Conservation (phyloP, 176 grass and related monocot species). For the Leersia perrieri region DNA sequence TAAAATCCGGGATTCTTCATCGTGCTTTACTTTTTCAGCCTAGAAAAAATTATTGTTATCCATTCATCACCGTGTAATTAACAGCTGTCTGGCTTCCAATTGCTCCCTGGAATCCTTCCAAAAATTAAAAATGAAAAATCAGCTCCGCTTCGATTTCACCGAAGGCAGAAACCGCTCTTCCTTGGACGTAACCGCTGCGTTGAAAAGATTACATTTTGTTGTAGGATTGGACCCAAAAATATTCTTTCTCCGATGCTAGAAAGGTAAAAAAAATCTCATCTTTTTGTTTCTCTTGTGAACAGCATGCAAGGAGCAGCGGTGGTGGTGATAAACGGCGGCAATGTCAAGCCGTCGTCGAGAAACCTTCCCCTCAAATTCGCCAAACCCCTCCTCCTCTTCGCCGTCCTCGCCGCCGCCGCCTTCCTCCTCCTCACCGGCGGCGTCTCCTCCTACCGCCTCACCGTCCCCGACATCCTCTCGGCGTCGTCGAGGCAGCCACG, state of each 20-base stretch:
- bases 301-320: neutral
- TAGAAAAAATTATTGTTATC: neutral
- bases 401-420: slow-evolving; percentile 28
- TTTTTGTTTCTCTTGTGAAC: neutral
- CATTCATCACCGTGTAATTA: neutral
- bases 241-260: neutral
- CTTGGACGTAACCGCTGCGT: neutral
- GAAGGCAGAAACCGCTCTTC: slow-evolving; percentile 1
- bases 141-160: neutral
- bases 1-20: neutral
- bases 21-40: no score
- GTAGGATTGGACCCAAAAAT: neutral
- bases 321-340: neutral
- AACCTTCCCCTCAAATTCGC: slow-evolving; percentile 28
- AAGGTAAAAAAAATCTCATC: slow-evolving; percentile 8
- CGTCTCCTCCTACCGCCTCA: neutral
- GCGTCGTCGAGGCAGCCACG: neutral
- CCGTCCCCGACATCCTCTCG: slow-evolving; percentile 16
- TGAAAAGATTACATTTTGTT: neutral
- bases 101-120: neutral
- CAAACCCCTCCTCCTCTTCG: slow-evolving; percentile 38
- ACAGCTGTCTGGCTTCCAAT: neutral
- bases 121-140: neutral
- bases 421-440: neutral
- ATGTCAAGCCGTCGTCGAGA: slow-evolving; percentile 30